These are phyloP conservation scores for Cercospora berteroae DNA, from an alignment of 2,329 filamentous ascomycete genomes.

Conservation along the genomic window DNA sequence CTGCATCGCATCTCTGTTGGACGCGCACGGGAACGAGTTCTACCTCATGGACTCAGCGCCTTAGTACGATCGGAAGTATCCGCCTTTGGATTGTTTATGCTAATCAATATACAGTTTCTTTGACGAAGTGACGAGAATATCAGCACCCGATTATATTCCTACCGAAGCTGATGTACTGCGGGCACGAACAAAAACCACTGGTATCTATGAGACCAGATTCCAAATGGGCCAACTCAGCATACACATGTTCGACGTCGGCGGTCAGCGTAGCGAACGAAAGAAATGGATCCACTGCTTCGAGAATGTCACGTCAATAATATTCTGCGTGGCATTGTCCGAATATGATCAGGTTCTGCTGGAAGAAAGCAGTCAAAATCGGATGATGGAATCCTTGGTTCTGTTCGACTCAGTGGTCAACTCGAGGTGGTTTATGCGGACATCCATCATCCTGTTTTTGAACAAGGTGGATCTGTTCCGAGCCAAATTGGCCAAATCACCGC, in stretches of 20 bases:
- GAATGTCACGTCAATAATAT: slow-evolving; percentile 98
- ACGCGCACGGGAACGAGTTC: slow-evolving; percentile 87
- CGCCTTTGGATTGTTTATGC: slow-evolving; percentile 13
- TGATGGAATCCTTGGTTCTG: slow-evolving; percentile 96
- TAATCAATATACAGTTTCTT: slow-evolving; percentile 70
- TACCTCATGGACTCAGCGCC: slow-evolving; percentile 99
- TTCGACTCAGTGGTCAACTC: slow-evolving; percentile 99
- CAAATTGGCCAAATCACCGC: slow-evolving; percentile 82
- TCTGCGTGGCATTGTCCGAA: slow-evolving; percentile 95
- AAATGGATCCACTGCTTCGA: slow-evolving; percentile 99
- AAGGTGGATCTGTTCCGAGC: slow-evolving; percentile 98
- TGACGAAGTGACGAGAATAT: slow-evolving; percentile 84
- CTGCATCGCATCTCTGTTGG: slow-evolving; percentile 76
- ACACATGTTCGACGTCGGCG: slow-evolving; percentile 99
- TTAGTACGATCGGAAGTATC: slow-evolving; percentile 60
- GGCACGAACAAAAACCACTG: slow-evolving; percentile 95
- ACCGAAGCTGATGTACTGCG: slow-evolving; percentile 92
- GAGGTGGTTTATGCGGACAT: slow-evolving; percentile 97
- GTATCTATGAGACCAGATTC: slow-evolving; percentile 98
- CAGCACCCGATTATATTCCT: slow-evolving; percentile 79
- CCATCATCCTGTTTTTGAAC: slow-evolving; percentile 97
- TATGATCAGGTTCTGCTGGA: slow-evolving; percentile 97
- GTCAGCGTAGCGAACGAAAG: slow-evolving; percentile 94
- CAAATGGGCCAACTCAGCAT: slow-evolving; percentile 98
- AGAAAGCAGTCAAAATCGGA: slow-evolving; percentile 98